Percentiles rank a stretch among this genome's conserved stretches.
phyloP scores from a whole-genome alignment of 2,329 filamentous ascomycete species.

The Aspergillus ibericus region DNA sequence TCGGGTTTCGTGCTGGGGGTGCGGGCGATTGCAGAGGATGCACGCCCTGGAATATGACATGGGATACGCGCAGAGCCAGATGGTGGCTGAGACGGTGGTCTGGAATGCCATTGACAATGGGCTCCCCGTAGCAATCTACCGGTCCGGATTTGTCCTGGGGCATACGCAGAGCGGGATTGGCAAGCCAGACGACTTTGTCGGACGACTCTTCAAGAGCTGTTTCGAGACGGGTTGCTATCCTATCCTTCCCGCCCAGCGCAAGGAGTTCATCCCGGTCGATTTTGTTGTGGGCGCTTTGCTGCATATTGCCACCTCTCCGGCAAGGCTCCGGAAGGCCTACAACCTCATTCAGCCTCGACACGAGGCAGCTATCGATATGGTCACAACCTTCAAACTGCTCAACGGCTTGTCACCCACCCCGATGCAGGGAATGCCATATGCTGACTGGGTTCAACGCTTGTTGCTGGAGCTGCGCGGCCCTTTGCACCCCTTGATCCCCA shows the following conservation, averaged over 20 bases:
- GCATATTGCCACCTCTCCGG: slow-evolving; percentile 19
- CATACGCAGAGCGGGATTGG: background rate
- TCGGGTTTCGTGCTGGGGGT: slow-evolving; percentile 24
- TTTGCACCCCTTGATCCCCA: slow-evolving; percentile 22
- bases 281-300: slow-evolving; percentile 23
- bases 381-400: slow-evolving; percentile 1
- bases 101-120: slow-evolving; percentile 6
- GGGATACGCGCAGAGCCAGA: slow-evolving; percentile 4
- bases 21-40: slow-evolving; percentile 20
- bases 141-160: background rate
- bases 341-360: slow-evolving; percentile 23
- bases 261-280: slow-evolving; percentile 30
- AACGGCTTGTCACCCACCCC: background rate
- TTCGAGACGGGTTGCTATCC: slow-evolving; percentile 61
- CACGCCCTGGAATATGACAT: slow-evolving; percentile 2
- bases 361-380: slow-evolving; percentile 14
- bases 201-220: slow-evolving; percentile 77
- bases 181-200: slow-evolving; percentile 81
- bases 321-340: slow-evolving; percentile 18
- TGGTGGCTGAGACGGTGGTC: background rate
- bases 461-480: background rate
- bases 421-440: slow-evolving; percentile 13
- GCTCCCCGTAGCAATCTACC: slow-evolving; percentile 1
- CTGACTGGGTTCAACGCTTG: slow-evolving; percentile 18
- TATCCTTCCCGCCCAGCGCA: slow-evolving; percentile 23